phyloP scores from a whole-genome alignment of 495 filamentous ascomycete genomes.

The Copromyces sp. region DNA sequence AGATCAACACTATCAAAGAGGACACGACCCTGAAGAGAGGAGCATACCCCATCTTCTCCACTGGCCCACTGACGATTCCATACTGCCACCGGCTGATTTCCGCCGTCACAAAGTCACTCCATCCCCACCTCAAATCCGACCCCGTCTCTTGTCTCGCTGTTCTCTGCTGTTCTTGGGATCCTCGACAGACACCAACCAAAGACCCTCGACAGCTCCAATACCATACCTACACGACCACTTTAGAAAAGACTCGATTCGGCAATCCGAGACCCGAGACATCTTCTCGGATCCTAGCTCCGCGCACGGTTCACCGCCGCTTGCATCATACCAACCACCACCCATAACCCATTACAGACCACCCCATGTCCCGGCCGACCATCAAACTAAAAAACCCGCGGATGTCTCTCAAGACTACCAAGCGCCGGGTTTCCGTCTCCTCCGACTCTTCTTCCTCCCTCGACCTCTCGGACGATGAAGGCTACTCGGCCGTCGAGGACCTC shows the following conservation, averaged over 20 bases:
- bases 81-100: not conserved
- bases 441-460: conserved; percentile 38
- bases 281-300: not conserved
- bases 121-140: not conserved
- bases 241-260: not conserved
- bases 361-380: conserved; percentile 43
- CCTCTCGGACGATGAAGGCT: conserved; percentile 56
- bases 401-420: conserved; percentile 31
- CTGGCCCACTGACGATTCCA: not conserved
- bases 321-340: conserved; percentile 4
- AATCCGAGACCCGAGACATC: not conserved
- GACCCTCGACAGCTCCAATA: not conserved
- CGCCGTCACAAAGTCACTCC: not conserved
- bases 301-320: conserved; percentile 31
- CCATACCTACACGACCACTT: not conserved
- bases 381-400: conserved; percentile 37
- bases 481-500: conserved; percentile 66
- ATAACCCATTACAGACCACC: too few species aligned
- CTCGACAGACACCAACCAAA: not conserved
- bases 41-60: not conserved
- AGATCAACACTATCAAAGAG: not conserved
- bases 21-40: not conserved
- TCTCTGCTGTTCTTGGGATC: not conserved
- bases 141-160: not conserved
- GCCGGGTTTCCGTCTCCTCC: conserved; percentile 30